Evolutionary conservation across 148 eudicot genomes (phyloP), one percentile per base, ranked within the genome.

Genomic region (Pharnaceum exiguum): DNA sequence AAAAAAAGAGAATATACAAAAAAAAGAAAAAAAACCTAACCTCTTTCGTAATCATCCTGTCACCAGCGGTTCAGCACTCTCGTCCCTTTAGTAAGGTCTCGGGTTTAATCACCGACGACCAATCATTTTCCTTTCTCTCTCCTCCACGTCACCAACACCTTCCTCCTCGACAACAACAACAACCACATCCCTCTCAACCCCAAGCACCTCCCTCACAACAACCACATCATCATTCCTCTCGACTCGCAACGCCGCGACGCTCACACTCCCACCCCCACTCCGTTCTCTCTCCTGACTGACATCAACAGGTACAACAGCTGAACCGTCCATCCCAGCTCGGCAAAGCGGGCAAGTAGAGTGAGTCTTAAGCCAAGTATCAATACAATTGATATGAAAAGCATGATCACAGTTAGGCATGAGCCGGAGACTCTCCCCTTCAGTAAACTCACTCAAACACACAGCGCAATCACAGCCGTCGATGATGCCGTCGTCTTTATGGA

Each of bases 341-440:
- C 96, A 88, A 12, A 88, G 46, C 4, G 96, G 96, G 28, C 96
- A 88, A 33, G 62, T 84, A 0, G 90, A 78, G 31, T 88, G 88
- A 26, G 86, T 60, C 32, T 67, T 78, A 1, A 88, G 66, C 96
- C 91, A 88, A 2, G 74, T 73, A 32, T 88, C 96, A 26, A 88
- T 88, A 40, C 96, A 88, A 3, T 75, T 71, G 2, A 84, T 46
- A 53, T 88, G 96, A 49, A 88, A 88, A 0, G 91, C 90, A 42
- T 88, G 96, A 47, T 69, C 71, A 35, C 96, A 88, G 11, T 88
- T 84, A 0, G 96, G 96, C 81, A 88, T 61, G 7, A 84, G 23
- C 44, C 91, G 53, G 3, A 88, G 37, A 13, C 55, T 75, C 62
- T 88, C 96, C 5, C 72, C 54, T 26, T 88, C 96, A 19, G 63